Evolutionary conservation across 75 land plant genomes (phyloP).

Genomic region (Ceratopteris richardii): DNA sequence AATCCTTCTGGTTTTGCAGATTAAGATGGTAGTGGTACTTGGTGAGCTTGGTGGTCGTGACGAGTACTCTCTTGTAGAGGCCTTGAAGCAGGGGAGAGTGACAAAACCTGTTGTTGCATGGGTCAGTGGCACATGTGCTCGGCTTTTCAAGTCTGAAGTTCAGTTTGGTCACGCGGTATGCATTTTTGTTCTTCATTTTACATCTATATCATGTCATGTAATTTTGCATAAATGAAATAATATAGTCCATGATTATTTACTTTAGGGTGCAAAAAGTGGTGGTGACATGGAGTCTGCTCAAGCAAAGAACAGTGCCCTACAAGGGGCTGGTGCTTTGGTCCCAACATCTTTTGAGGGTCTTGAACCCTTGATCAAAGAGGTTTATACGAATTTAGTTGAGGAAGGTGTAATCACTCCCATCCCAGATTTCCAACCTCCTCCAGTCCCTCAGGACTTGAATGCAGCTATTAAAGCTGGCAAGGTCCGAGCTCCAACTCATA

Average conservation of each 20-base stretch:
- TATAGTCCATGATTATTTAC: not conserved
- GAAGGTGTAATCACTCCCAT: conserved; percentile 60
- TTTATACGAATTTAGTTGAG: conserved; percentile 65
- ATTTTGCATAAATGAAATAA: not conserved
- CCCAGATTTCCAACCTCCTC: conserved; percentile 65
- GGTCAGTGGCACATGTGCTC: conserved; percentile 98
- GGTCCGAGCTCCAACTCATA: conserved; percentile 96
- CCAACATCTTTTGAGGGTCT: conserved; percentile 92
- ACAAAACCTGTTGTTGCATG: conserved; percentile 95
- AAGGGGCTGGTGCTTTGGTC: conserved; percentile 84
- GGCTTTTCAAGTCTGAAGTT: conserved; percentile 97
- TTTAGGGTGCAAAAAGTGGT: conserved; percentile 89
- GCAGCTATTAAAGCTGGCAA: conserved; percentile 87
- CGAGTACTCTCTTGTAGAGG: conserved; percentile 95
- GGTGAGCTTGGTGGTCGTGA: conserved; percentile 95
- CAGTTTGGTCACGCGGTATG: conserved; percentile 99
- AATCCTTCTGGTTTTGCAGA: conserved; percentile 40
- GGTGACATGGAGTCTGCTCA: conserved; percentile 98
- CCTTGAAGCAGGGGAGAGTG: conserved; percentile 83
- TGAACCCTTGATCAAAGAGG: conserved; percentile 64
- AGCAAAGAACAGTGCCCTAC: conserved; percentile 83
- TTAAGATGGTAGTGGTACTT: conserved; percentile 94
- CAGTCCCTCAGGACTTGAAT: conserved; percentile 90
- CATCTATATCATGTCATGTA: no score
- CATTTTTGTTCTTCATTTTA: not conserved